Conservation (phyloP, 2,329 filamentous ascomycete genomes). For the Westerdykella aurantiaca region DNA sequence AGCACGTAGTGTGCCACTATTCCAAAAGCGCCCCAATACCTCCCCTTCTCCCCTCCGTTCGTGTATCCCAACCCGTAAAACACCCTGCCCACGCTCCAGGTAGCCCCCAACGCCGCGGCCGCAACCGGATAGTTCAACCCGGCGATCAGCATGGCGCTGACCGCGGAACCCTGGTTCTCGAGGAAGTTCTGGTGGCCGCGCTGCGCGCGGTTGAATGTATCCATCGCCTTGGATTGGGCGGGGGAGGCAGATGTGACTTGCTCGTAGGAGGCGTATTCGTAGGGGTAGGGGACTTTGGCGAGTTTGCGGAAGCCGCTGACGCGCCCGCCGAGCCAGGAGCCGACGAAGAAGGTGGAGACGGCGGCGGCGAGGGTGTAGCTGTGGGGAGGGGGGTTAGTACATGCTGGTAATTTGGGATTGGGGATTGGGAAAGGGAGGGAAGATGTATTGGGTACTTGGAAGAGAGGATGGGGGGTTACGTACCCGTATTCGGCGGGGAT, state of each 20-base stretch:
- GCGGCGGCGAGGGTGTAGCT: slow-evolving; percentile 54
- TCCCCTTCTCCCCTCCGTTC: slow-evolving; percentile 39
- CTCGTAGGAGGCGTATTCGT: slow-evolving; percentile 52
- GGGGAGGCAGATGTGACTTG: slow-evolving; percentile 42
- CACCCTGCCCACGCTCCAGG: slow-evolving; percentile 48
- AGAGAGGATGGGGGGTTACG: slow-evolving; percentile 5
- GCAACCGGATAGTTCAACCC: slow-evolving; percentile 50
- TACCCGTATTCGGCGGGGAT: slow-evolving; percentile 30
- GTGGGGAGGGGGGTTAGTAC: background rate
- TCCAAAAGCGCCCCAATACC: slow-evolving; percentile 35
- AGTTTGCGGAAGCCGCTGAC: slow-evolving; percentile 45
- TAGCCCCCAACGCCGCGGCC: slow-evolving; percentile 41
- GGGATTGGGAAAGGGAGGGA: background rate
- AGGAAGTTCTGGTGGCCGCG: slow-evolving; percentile 52
- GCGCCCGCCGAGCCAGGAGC: slow-evolving; percentile 47
- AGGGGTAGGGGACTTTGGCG: slow-evolving; percentile 53
- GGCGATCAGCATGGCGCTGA: slow-evolving; percentile 49
- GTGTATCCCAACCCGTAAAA: slow-evolving; percentile 48
- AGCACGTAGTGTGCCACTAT: slow-evolving; percentile 29
- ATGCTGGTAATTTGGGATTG: background rate
- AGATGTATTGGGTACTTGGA: slow-evolving; percentile 7
- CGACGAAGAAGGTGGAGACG: slow-evolving; percentile 51
- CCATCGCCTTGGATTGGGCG: slow-evolving; percentile 39
- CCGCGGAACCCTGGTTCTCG: slow-evolving; percentile 52
- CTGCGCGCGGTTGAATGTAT: slow-evolving; percentile 42